A percentile compares a stretch with the other conserved stretches of the same genome.
Evolutionary conservation across 1,139 yeast genomes (phyloP).

Genomic region (Taiozyma sp.): DNA sequence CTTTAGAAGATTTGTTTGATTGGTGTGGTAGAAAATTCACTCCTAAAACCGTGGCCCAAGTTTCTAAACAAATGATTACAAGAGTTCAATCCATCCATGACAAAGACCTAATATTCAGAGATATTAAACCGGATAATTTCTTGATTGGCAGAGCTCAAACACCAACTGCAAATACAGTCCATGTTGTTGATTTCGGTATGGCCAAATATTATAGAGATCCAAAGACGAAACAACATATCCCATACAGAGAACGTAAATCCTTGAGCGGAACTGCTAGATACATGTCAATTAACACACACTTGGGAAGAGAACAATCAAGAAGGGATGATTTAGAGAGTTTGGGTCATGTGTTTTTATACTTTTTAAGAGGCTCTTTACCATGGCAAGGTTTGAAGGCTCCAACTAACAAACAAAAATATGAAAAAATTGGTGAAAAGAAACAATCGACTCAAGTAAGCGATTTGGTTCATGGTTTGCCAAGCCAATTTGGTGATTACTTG

Average conservation of each 20-base stretch:
- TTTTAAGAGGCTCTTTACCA: conserved; percentile 91
- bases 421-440: conserved; percentile 77
- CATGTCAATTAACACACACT: conserved; percentile 92
- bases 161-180: conserved; percentile 72
- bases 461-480: conserved; percentile 62
- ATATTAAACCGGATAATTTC: conserved; percentile 75
- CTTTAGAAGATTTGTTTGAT: conserved; percentile 73
- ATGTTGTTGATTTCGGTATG: conserved; percentile 94
- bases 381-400: conserved; percentile 98
- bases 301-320: conserved; percentile 95
- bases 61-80: conserved; percentile 71
- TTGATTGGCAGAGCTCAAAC: conserved; percentile 66
- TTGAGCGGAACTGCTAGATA: conserved; percentile 98
- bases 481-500: conserved; percentile 74
- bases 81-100: conserved; percentile 65
- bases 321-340: conserved; percentile 95
- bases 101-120: conserved; percentile 68
- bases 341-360: conserved; percentile 93
- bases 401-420: conserved; percentile 76
- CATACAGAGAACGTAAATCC: conserved; percentile 93
- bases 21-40: conserved; percentile 75
- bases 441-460: conserved; percentile 67
- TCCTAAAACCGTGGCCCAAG: conserved; percentile 68
- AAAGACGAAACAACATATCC: conserved; percentile 91
- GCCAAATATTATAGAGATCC: conserved; percentile 97